Conservation (phyloP, 2,329 filamentous ascomycete genomes). For the Ceratocystis papillata region DNA sequence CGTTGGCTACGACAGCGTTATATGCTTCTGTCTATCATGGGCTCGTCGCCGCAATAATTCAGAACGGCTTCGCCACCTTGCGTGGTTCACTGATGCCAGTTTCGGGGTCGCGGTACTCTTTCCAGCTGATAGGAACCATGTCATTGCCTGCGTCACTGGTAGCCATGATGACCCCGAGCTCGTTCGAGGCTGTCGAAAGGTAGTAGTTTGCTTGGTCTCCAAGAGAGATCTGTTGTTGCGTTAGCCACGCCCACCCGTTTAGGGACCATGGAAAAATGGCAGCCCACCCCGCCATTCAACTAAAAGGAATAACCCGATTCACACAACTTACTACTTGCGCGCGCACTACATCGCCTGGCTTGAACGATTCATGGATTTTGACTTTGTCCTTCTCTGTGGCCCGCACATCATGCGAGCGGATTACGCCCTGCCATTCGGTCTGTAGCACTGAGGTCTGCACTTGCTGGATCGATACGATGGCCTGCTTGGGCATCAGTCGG, state of each 20-base stretch:
- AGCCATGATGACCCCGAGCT: slow-evolving; percentile 88
- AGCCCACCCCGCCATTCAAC: background rate
- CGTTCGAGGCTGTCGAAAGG: slow-evolving; percentile 81
- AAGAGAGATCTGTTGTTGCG: slow-evolving; percentile 55
- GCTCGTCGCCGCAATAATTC: slow-evolving; percentile 31
- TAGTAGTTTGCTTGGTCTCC: slow-evolving; percentile 96
- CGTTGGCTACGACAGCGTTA: background rate
- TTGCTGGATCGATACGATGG: slow-evolving; percentile 74
- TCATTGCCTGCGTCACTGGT: slow-evolving; percentile 76
- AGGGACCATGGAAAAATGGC: background rate
- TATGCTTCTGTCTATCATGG: background rate
- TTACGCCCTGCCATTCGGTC: slow-evolving; percentile 75
- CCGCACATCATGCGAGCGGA: slow-evolving; percentile 80
- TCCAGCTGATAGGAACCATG: slow-evolving; percentile 93
- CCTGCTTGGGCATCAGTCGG: slow-evolving; percentile 74
- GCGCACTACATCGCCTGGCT: slow-evolving; percentile 82
- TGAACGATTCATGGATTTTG: slow-evolving; percentile 79
- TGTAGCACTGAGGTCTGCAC: slow-evolving; percentile 62
- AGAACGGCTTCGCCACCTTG: slow-evolving; percentile 91
- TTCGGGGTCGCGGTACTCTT: slow-evolving; percentile 76
- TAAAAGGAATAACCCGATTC: slow-evolving; percentile 6
- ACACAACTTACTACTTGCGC: slow-evolving; percentile 61
- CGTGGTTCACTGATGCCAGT: slow-evolving; percentile 66
- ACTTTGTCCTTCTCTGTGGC: slow-evolving; percentile 95
- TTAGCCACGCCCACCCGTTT: background rate